A percentile compares a stretch with the other conserved stretches of the same genome.
phyloP scores from a whole-genome alignment of 1,284 basidiomycete species.

The Pisolithus thermaeus region DNA sequence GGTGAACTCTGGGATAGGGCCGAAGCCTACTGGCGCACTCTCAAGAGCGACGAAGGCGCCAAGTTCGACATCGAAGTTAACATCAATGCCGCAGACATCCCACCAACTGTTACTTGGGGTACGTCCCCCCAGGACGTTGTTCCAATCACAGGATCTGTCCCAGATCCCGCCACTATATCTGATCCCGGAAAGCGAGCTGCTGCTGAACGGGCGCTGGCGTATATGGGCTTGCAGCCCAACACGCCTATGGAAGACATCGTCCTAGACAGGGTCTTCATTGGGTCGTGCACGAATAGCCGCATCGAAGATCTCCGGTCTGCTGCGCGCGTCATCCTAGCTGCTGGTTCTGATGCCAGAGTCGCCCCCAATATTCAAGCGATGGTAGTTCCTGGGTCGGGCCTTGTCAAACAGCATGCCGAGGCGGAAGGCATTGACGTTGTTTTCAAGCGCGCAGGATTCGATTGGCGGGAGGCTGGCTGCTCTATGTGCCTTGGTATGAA shows the following conservation, averaged over 20 bases:
- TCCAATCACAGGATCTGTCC: slow-evolving; percentile 81
- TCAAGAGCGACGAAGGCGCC: slow-evolving; percentile 84
- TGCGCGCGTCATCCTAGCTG: slow-evolving; percentile 74
- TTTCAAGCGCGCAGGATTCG: slow-evolving; percentile 93
- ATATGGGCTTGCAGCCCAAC: slow-evolving; percentile 88
- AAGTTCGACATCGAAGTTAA: slow-evolving; percentile 87
- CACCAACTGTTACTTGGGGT: slow-evolving; percentile 95
- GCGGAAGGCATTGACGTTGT: slow-evolving; percentile 87
- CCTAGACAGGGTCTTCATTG: slow-evolving; percentile 94
- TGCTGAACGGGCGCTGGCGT: slow-evolving; percentile 78
- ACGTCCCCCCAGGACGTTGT: slow-evolving; percentile 93
- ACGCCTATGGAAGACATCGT: slow-evolving; percentile 81
- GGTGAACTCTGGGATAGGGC: slow-evolving; percentile 90
- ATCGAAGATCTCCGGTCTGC: slow-evolving; percentile 94
- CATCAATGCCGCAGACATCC: slow-evolving; percentile 84
- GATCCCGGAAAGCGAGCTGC: slow-evolving; percentile 67
- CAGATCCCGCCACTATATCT: slow-evolving; percentile 69
- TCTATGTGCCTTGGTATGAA: slow-evolving; percentile 99
- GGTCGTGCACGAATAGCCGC: slow-evolving; percentile 95
- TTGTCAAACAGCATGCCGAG: slow-evolving; percentile 94
- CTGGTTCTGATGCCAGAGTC: slow-evolving; percentile 75
- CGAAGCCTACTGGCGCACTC: slow-evolving; percentile 82
- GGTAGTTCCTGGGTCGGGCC: slow-evolving; percentile 93
- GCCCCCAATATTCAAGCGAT: slow-evolving; percentile 81
- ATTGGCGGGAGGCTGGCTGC: slow-evolving; percentile 96